Conservation (phyloP, 2,329 filamentous ascomycete genomes). For the Claviceps sp. region DNA sequence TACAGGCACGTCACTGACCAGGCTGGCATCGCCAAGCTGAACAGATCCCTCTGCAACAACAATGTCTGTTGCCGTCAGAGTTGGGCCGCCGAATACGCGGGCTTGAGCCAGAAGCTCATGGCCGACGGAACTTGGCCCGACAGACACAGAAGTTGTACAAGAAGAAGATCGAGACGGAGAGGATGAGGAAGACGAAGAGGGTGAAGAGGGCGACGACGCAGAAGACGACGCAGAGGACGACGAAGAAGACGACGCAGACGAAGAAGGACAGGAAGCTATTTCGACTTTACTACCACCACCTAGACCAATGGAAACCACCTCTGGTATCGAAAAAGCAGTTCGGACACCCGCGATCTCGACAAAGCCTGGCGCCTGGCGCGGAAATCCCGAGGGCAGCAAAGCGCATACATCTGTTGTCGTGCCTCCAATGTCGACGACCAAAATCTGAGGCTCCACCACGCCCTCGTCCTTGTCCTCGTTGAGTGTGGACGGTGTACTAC, state of each 20-base stretch:
- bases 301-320: slow-evolving; percentile 42
- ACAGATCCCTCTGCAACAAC: slow-evolving; percentile 24
- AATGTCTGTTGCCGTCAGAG: slow-evolving; percentile 40
- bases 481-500: too few relatives aligned
- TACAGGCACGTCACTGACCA: slow-evolving; percentile 15
- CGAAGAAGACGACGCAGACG: background rate
- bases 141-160: slow-evolving; percentile 20
- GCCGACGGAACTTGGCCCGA: slow-evolving; percentile 46
- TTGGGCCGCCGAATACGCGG: slow-evolving; percentile 38
- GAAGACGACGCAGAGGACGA: background rate
- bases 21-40: slow-evolving; percentile 16
- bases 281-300: slow-evolving; percentile 35
- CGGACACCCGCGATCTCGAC: slow-evolving; percentile 44
- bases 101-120: slow-evolving; percentile 34
- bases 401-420: slow-evolving; percentile 49
- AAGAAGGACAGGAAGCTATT: slow-evolving; percentile 10
- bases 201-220: background rate
- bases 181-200: background rate
- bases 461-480: background rate
- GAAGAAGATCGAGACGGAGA: slow-evolving; percentile 8
- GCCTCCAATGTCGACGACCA: slow-evolving; percentile 47
- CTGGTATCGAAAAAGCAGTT: slow-evolving; percentile 44
- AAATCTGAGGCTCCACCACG: slow-evolving; percentile 16
- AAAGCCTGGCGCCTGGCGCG: slow-evolving; percentile 44
- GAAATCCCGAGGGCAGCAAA: slow-evolving; percentile 44